Conservation (phyloP, 108 stramenopile species). For the Aurantiochytrium sp. region DNA sequence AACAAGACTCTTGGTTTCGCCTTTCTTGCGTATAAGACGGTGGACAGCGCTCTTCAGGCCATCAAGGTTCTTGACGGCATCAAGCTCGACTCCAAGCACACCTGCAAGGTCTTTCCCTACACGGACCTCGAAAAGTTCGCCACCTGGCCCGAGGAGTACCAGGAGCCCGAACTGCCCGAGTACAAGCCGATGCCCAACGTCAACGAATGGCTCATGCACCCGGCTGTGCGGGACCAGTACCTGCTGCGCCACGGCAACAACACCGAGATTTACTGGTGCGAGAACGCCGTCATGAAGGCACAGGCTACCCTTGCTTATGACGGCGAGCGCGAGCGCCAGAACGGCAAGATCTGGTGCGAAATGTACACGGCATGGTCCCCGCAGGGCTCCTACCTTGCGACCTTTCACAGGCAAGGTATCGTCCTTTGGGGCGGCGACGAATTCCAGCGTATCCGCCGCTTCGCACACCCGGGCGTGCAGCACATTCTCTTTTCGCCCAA, state of each 20-base stretch:
- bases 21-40: conserved; percentile 13
- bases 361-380: conserved; percentile 30
- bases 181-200: conserved; percentile 15
- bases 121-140: conserved; percentile 15
- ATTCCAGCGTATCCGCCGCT: conserved; percentile 19
- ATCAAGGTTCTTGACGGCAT: conserved; percentile 19
- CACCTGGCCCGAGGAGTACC: conserved; percentile 20
- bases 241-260: conserved; percentile 15
- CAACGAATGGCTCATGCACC: conserved; percentile 21
- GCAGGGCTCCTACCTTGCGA: conserved; percentile 27
- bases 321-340: conserved; percentile 23
- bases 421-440: conserved; percentile 32
- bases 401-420: conserved; percentile 30
- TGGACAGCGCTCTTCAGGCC: conserved; percentile 22
- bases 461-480: conserved; percentile 29
- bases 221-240: conserved; percentile 25
- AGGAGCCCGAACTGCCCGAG: neutral
- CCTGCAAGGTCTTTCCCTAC: conserved; percentile 25
- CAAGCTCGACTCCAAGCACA: conserved; percentile 29
- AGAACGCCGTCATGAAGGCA: neutral
- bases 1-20: conserved; percentile 20
- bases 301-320: neutral
- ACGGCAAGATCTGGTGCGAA: conserved; percentile 30
- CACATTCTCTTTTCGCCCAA: conserved; percentile 27
- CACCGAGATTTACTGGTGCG: conserved; percentile 32